phyloP scores from a whole-genome alignment of 345 rosid genomes.

The Odontarrhena argentea region DNA sequence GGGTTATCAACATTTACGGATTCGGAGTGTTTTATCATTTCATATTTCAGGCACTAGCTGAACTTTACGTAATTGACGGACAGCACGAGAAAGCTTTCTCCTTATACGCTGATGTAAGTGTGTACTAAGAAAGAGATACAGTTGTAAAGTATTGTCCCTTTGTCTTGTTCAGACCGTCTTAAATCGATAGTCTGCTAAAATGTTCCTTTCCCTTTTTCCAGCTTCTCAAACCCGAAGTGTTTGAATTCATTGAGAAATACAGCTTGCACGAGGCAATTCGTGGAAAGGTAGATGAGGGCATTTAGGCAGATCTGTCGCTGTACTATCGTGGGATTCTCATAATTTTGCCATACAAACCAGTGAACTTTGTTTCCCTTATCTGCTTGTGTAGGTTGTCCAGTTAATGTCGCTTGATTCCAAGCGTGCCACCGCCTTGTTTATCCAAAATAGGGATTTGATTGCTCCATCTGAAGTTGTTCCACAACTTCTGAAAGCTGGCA shows the following conservation, averaged over 20 bases:
- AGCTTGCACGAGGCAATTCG: conserved; percentile 77
- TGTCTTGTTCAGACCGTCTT: conserved; percentile 14
- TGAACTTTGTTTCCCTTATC: conserved; percentile 19
- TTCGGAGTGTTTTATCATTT: conserved; percentile 34
- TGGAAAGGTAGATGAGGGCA: conserved; percentile 72
- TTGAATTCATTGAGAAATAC: conserved; percentile 84
- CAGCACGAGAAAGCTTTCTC: conserved; percentile 88
- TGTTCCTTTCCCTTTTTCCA: conserved; percentile 45
- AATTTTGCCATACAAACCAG: conserved; percentile 12
- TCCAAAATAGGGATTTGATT: conserved; percentile 80
- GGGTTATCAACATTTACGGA: conserved; percentile 20
- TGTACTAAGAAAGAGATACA: conserved; percentile 23
- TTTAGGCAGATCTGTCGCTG: conserved; percentile 12
- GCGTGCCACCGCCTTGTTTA: conserved; percentile 74
- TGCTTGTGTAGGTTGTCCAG: conserved; percentile 73
- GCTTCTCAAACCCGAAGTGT: conserved; percentile 93
- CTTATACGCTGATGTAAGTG: conserved; percentile 95
- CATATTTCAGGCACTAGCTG: conserved; percentile 75
- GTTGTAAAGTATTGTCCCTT: conserved; percentile 7
- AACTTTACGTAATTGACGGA: conserved; percentile 83
- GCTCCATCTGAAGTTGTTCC: conserved; percentile 83
- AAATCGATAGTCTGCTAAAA: conserved; percentile 15
- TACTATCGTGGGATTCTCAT: conserved; percentile 9
- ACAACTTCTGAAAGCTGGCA: conserved; percentile 59
- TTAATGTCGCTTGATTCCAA: conserved; percentile 89